These are phyloP conservation scores for Xylaria sp. DNA, from an alignment of 495 filamentous ascomycete species.

Conservation along the genomic window DNA sequence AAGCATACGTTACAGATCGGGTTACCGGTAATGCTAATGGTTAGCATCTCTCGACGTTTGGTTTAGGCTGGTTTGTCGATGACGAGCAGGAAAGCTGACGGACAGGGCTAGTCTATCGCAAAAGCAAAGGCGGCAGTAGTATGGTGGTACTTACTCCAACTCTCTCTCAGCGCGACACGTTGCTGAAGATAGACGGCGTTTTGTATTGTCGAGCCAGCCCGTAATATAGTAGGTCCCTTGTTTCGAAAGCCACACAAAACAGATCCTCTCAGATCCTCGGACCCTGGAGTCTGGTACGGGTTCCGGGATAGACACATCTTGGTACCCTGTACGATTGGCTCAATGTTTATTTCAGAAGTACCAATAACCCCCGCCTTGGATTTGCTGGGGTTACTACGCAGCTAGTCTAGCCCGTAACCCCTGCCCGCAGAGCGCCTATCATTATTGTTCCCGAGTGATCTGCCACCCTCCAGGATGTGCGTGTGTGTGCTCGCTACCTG, in stretches of 20 bases:
- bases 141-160: conserved; percentile 9
- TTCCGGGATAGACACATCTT: background rate
- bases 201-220: background rate
- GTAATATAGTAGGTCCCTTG: background rate
- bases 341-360: conserved; percentile 18
- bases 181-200: conserved; percentile 2
- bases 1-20: background rate
- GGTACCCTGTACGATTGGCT: conserved; percentile 9
- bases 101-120: conserved; percentile 10
- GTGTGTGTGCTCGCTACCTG: background rate
- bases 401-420: background rate
- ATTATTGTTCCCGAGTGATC: conserved; percentile 6
- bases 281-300: background rate
- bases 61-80: background rate
- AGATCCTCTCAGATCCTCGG: conserved; percentile 15
- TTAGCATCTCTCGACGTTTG: background rate
- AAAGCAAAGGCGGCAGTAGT: conserved; percentile 10
- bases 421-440: conserved; percentile 10
- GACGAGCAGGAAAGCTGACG: conserved; percentile 10
- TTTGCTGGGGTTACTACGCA: background rate
- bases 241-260: background rate
- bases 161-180: conserved; percentile 19
- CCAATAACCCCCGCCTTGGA: background rate
- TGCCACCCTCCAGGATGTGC: background rate
- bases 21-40: background rate